Evolutionary conservation across 2,329 filamentous ascomycete genomes (phyloP).

Genomic region (Alternaria triticina): DNA sequence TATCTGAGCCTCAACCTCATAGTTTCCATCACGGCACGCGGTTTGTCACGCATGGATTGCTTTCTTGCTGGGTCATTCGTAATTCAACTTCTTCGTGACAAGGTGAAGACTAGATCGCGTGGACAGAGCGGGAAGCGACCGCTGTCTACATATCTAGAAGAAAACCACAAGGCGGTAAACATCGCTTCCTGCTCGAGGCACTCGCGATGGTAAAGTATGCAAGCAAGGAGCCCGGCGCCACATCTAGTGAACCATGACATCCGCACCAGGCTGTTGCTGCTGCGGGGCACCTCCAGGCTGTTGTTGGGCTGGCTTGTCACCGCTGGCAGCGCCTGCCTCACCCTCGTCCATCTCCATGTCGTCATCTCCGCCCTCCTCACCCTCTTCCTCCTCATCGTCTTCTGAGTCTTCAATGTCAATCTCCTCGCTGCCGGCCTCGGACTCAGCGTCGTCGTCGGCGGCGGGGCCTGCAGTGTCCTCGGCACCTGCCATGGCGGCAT

Average conservation of each 20-base stretch:
- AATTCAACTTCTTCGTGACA: not conserved
- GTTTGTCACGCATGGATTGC: not conserved
- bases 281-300: slow-evolving; percentile 28
- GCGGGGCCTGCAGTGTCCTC: slow-evolving; percentile 61
- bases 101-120: slow-evolving; percentile 4
- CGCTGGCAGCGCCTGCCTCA: slow-evolving; percentile 43
- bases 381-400: slow-evolving; percentile 73
- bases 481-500: slow-evolving; percentile 76
- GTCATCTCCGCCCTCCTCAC: slow-evolving; percentile 62
- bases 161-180: not conserved
- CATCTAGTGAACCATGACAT: slow-evolving; percentile 51
- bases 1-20: not conserved
- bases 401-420: slow-evolving; percentile 79
- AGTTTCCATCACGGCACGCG: not conserved
- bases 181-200: not conserved
- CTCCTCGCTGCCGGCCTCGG: slow-evolving; percentile 79
- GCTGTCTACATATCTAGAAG: not conserved
- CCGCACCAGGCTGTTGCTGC: slow-evolving; percentile 35
- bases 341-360: slow-evolving; percentile 66
- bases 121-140: not conserved
- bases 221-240: not conserved
- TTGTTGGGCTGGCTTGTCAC: slow-evolving; percentile 42
- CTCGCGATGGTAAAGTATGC: slow-evolving; percentile 1
- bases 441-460: slow-evolving; percentile 70
- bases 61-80: not conserved